Evolutionary conservation across 2,329 filamentous ascomycete species (phyloP), one percentile per base, ranked within the genome.

Genomic region (Fusarium foetens): DNA sequence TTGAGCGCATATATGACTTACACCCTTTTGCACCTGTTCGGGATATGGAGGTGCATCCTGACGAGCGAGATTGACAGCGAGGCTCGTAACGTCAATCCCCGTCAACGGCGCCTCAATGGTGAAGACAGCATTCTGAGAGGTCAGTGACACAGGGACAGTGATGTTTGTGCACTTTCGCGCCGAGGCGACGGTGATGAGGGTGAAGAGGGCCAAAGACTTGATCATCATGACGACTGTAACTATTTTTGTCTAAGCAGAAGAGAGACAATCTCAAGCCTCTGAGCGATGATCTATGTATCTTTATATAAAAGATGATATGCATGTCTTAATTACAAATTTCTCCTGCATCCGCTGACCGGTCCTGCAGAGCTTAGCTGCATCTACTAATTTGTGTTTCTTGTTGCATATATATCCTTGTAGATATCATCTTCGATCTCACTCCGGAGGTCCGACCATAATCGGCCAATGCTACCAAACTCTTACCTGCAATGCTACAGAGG

Each of bases 41-140:
- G 84, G 83, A 73, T 84, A 88, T 74, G 90, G 88, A 5, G 51
- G 41, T 46, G 80, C 76, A n/a, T 85, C 85, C 46, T 86, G 84
- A 41, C 82, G 81, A 5, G 83, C 82, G n/a, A 86, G 65, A 60
- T 85, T 82, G 59, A 90, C 80, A 35, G 86, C 79, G 71, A 92
- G 88, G 68, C 87, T 84, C 17, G 87, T 87, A 3, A 87, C 86
- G 5, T 91, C 89, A 38, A 90, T 83, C 72, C 90, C 86, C n/a
- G 79, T 84, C 52, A 80, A 77, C 11, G 87, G 83, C 1, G 84
- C 75, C n/a, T 83, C 72, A 17, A 88, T 63, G 65, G 86, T 80
- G 77, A 91, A 91, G 10, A 86, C 77, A 2, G 80, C 86, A 63
- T 90, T 89, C 29, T 86, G 82, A 1, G 89, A 83, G 4, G 83